These are phyloP conservation scores for Aschersonia sp. DNA, from an alignment of 2,329 filamentous ascomycete species.

Conservation along the genomic window DNA sequence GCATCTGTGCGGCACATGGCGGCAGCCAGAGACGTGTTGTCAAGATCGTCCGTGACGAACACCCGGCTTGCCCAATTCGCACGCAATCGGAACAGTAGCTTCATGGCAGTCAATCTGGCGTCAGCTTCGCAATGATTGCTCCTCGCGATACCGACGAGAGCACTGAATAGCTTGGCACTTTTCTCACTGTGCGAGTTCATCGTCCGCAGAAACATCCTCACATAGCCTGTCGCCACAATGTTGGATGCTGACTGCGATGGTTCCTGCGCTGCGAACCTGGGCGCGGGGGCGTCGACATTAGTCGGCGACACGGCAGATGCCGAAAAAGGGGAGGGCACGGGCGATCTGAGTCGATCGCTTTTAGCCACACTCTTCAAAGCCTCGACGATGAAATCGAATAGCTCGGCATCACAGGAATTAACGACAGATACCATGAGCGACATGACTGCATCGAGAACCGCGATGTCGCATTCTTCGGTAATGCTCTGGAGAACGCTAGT, in stretches of 20 bases:
- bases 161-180: conserved; percentile 45
- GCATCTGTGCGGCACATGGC: conserved; percentile 52
- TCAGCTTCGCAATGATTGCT: conserved; percentile 47
- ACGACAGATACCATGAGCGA: conserved; percentile 51
- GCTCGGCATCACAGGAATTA: conserved; percentile 37
- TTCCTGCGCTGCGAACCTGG: not conserved
- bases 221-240: conserved; percentile 55
- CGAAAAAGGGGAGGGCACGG: conserved; percentile 17
- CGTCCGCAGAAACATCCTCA: conserved; percentile 61
- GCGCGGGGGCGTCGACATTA: conserved; percentile 7
- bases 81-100: conserved; percentile 66
- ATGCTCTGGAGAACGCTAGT: conserved; percentile 47
- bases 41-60: conserved; percentile 54
- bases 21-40: conserved; percentile 59
- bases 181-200: conserved; percentile 54
- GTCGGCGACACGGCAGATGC: conserved; percentile 10
- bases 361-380: conserved; percentile 35
- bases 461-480: conserved; percentile 45
- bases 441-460: conserved; percentile 50
- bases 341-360: conserved; percentile 30
- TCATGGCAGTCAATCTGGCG: conserved; percentile 60
- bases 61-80: conserved; percentile 70
- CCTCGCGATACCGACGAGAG: conserved; percentile 48
- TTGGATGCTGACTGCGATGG: conserved; percentile 45
- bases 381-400: conserved; percentile 45